Evolutionary conservation across 257 asterid genomes (phyloP), one percentile per base, ranked within the genome.

Genomic region (Vinca minor): DNA sequence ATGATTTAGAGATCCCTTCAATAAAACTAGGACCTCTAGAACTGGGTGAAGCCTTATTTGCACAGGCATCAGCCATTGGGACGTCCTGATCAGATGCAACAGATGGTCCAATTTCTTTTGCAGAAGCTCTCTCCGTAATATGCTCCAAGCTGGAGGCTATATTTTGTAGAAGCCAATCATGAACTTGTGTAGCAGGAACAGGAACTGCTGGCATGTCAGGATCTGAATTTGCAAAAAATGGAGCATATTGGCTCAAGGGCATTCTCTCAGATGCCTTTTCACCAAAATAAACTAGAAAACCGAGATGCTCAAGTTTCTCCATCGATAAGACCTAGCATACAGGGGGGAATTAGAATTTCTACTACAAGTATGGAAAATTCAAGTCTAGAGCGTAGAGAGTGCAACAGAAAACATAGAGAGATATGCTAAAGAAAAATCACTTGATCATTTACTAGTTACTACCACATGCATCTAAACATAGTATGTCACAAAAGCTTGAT

Each of bases 141-240:
- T 81, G 84, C 64, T 87, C 94, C 80, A 83, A 84, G 63, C 96
- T 74, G 68, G 94, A 77, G 45, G 90, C 83, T 65, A 91, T 82
- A 72, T 70, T 86, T 64, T 88, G 89, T 65, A 91, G 72, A 76
- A 91, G 92, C 95, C 95, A 91, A 23, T 86, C 95, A 17, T 86
- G 88, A 74, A 91, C 88, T 80, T 88, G 96, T 47, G 96, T 66
- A 28, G 86, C 96, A 61, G 90, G 87, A 68, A 88, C 92, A 65
- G 98, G 98, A 69, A 77, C 95, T 71, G 94, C 96, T 35, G 95
- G 96, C 98, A 91, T 91, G 76, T 88, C 92, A 20, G 96, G 95
- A 72, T 91, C 96, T 29, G 96, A 91, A 81, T 91, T 91, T 26
- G 96, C 94, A 58, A 88, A 91, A 77, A 88, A 88, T 9, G 95